Evolutionary conservation across 345 rosid genomes (phyloP).

Genomic region (Melaleuca alternifolia): DNA sequence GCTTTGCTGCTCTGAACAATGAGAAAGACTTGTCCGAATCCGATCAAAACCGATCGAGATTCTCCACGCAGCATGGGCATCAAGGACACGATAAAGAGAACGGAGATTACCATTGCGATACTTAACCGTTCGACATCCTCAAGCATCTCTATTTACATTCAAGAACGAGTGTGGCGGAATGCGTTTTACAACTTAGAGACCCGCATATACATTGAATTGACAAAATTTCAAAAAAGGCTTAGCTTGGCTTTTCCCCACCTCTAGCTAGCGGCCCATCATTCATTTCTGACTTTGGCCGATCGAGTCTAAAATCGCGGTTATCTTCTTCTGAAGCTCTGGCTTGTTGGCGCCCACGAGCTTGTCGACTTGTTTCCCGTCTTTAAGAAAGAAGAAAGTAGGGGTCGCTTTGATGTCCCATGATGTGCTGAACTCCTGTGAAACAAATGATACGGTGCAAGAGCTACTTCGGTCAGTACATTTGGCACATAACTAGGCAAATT

Average conservation of each 20-base stretch:
- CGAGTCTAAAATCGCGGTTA: slow-evolving; percentile 36
- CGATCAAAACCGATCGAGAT: not conserved
- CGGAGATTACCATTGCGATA: not conserved
- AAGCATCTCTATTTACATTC: not conserved
- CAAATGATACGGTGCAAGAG: not conserved
- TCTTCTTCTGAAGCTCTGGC: slow-evolving; percentile 70
- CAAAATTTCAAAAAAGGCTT: not conserved
- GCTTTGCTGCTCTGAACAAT: not conserved
- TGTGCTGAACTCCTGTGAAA: slow-evolving; percentile 66
- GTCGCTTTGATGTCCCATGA: slow-evolving; percentile 88
- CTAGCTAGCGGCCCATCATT: not conserved
- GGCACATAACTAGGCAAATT: not conserved
- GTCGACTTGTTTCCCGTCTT: slow-evolving; percentile 65
- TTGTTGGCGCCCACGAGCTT: slow-evolving; percentile 88
- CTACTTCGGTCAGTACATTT: not conserved
- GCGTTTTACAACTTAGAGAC: not conserved
- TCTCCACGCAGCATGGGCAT: not conserved
- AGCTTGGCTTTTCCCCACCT: not conserved
- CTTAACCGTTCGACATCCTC: not conserved
- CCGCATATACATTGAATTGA: not conserved
- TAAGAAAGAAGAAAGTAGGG: slow-evolving; percentile 85
- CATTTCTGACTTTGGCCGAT: not conserved
- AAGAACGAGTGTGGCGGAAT: not conserved
- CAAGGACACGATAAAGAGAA: not conserved
- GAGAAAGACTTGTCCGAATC: not conserved